Base-by-base conservation (phyloP, 1,139 yeast genomes). In the Suhomyces choctaworum region DNA sequence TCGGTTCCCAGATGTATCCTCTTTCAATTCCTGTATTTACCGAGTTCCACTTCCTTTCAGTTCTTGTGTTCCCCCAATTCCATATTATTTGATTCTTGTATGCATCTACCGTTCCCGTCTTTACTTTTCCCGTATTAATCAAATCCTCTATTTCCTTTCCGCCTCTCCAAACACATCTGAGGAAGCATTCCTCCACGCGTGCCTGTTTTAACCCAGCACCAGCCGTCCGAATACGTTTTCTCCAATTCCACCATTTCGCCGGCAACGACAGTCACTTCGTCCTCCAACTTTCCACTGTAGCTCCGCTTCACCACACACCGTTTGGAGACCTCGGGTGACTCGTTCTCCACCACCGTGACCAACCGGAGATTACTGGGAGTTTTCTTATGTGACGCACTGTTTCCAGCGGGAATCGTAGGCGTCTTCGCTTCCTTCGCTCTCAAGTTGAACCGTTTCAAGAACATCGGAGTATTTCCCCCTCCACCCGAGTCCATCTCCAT, bases 141-240 rank as follows among this genome's bases (percentile, higher is more conserved):
- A n/a, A n/a, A n/a, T n/a, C n/a, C n/a, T n/a, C n/a, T n/a, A n/a
- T n/a, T n/a, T n/a, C n/a, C n/a, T n/a, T n/a, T n/a, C n/a, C n/a
- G n/a, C n/a, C n/a, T n/a, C n/a, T n/a, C n/a, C 25, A 67, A 45
- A 41, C 72, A 67, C 33, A 56, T 44, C 29, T 49, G 50, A 0
- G 74, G 74, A 2, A 64, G 64, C 49, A 67, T 56, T 1, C 75
- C 48, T 10, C 16, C 11, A 6, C 16, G 11, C 3, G 21, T 10
- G 10, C 17, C 13, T 21, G 20, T 15, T 15, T 22, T 28, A 5
- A 66, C 60, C 19, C 53, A 50, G 40, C 71, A 65, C 76, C 76
- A 70, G 2, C 70, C 72, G 38, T 68, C 74, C 9, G 60, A 45
- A 41, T 59, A 64, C n/a, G 48, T 51, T 22, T 55, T 52, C 14